These are phyloP conservation scores for Amaranthus cruentus DNA, from an alignment of 148 eudicot genomes.

Conservation along the genomic window DNA sequence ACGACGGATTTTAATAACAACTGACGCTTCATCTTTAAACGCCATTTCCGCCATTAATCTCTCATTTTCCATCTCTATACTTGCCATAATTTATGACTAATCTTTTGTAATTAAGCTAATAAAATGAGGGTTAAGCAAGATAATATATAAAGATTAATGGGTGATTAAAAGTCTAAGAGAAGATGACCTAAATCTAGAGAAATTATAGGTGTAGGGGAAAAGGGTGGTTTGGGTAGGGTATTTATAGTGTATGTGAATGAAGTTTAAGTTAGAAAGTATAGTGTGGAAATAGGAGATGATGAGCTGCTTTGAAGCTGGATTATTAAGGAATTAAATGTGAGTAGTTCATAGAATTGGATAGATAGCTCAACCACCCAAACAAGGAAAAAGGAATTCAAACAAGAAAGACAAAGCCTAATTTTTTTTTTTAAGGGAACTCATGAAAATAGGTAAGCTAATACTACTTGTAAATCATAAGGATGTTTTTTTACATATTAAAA, in stretches of 20 bases:
- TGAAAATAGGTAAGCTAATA: constrained; percentile 22
- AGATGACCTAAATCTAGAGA: constrained; percentile 19
- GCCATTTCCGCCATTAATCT: constrained; percentile 72
- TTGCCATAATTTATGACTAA: constrained; percentile 18
- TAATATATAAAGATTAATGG: neutral
- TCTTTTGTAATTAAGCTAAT: neutral
- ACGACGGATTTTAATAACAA: constrained; percentile 65
- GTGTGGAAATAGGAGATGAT: constrained; percentile 7
- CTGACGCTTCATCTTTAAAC: constrained; percentile 54
- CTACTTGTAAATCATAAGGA: constrained; percentile 1
- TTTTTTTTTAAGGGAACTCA: neutral
- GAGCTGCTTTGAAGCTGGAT: constrained; percentile 33
- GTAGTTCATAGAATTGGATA: constrained; percentile 32
- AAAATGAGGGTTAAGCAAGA: neutral
- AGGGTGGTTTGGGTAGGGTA: constrained; percentile 5
- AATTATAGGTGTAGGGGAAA: neutral
- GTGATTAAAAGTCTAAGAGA: constrained; percentile 16
- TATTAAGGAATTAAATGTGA: constrained; percentile 31
- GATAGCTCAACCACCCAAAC: constrained; percentile 45
- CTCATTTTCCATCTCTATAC: constrained; percentile 66
- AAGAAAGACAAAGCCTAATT: neutral
- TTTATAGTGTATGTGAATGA: neutral
- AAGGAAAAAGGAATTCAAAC: neutral
- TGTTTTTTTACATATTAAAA: neutral
- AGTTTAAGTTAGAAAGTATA: neutral